Evolutionary conservation across 2,329 filamentous ascomycete species (phyloP), one percentile per base, ranked within the genome.

Genomic region (Leptosphaerulina australis): DNA sequence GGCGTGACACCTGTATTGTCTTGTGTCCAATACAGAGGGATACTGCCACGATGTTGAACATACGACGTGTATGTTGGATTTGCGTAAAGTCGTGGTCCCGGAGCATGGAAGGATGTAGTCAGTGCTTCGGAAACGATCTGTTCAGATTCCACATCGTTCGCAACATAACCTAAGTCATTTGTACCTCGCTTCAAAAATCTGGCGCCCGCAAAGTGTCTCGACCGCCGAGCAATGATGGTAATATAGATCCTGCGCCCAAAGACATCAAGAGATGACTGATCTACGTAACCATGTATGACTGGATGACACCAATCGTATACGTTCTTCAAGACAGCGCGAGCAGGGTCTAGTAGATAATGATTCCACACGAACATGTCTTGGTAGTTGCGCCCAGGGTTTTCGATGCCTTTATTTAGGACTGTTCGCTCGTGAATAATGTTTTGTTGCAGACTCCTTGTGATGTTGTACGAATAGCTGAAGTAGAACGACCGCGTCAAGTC

Each of bases 301-400:
- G 94, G 92, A 18, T 95, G 82, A 70, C 93, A 99, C 94, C 94
- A 99, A 67, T 97, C 91, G 68, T 90, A 96, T 0, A 90, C 86
- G 62, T 92, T 88, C 56, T 88, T 87, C 29, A 99, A 77, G 5
- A 81, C 82, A 14, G 78, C 75, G 10, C 83, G 78, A 0, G 88
- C 91, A 0, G 94, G 92, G 52, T 87, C 81, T 14, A 99, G 81
- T 4, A 99, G 80, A 71, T 97, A 89, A 60, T 90, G 85, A 63
- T 99, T 99, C 94, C 94, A 99, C 2, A 97, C 88, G 68, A 99
- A 99, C 94, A 99, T 99, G 29, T 88, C 84, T 65, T 97, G 96
- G 69, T 88, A 88, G 60, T 91, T 84, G 24, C 83, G 81, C 21
- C 82, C 78, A 3, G 82, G 79, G 21, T 83, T 81, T 2, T 83